These are phyloP conservation scores for Alternaria metachromatica DNA, from an alignment of 2,329 filamentous ascomycete species.

Conservation along the genomic window DNA sequence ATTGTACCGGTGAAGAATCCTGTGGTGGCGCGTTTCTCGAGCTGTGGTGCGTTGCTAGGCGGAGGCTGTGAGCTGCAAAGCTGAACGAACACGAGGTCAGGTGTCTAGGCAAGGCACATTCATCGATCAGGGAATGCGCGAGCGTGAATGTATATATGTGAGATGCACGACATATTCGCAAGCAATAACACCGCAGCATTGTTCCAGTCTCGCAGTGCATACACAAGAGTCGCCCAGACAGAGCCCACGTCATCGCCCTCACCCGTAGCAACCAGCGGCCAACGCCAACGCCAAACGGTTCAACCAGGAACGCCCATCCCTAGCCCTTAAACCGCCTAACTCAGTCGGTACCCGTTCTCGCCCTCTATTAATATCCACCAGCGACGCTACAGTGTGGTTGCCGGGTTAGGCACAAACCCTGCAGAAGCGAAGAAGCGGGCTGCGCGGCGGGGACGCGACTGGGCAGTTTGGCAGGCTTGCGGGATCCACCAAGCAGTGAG, in stretches of 20 bases:
- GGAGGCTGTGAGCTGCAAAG: neutral
- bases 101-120: neutral
- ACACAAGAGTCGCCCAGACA: neutral
- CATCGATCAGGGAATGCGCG: neutral
- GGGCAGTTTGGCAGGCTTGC: conserved; percentile 1
- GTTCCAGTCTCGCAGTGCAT: neutral
- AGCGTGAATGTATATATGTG: neutral
- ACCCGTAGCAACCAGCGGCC: neutral
- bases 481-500: conserved; percentile 17
- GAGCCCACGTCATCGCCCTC: neutral
- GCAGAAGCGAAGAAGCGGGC: conserved; percentile 4
- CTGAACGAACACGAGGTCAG: conserved; percentile 1
- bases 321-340: neutral
- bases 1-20: neutral
- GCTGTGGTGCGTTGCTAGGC: neutral
- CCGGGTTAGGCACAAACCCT: conserved; percentile 13
- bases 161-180: neutral
- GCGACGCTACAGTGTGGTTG: conserved; percentile 7
- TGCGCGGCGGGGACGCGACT: conserved; percentile 15
- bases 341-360: neutral
- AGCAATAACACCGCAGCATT: neutral
- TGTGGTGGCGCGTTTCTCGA: neutral
- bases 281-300: neutral
- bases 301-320: neutral
- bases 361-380: conserved; percentile 11